Conservation (phyloP, 2,329 filamentous ascomycete species). For the Madurella mycetomatis region DNA sequence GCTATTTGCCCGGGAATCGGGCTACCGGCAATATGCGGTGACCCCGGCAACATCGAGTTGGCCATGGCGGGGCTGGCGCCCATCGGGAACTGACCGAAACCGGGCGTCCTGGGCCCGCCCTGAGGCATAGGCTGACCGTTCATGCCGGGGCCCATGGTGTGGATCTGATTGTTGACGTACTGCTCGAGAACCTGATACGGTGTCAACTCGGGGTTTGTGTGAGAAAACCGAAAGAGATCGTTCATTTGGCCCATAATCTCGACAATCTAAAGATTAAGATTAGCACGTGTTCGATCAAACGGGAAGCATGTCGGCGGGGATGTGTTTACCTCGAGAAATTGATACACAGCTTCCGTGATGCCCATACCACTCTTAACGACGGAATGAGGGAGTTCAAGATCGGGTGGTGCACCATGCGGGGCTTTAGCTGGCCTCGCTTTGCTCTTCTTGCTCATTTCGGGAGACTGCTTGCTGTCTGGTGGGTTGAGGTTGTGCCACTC, state of each 20-base stretch:
- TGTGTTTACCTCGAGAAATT: slow-evolving; percentile 57
- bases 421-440: slow-evolving; percentile 57
- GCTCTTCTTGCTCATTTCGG: slow-evolving; percentile 64
- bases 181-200: slow-evolving; percentile 58
- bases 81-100: slow-evolving; percentile 54
- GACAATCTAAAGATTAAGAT: slow-evolving; percentile 44
- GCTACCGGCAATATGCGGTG: slow-evolving; percentile 54
- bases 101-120: slow-evolving; percentile 48
- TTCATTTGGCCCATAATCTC: slow-evolving; percentile 66
- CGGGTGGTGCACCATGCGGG: slow-evolving; percentile 54
- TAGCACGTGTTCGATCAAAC: slow-evolving; percentile 24
- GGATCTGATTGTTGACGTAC: slow-evolving; percentile 50
- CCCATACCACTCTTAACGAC: slow-evolving; percentile 53
- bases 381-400: slow-evolving; percentile 57
- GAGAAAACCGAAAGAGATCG: slow-evolving; percentile 56
- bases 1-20: slow-evolving; percentile 60
- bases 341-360: slow-evolving; percentile 57
- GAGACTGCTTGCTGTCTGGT: slow-evolving; percentile 54
- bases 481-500: slow-evolving; percentile 59
- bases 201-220: slow-evolving; percentile 49
- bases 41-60: slow-evolving; percentile 59
- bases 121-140: slow-evolving; percentile 49
- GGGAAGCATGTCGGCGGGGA: neutral
- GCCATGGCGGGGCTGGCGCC: slow-evolving; percentile 55
- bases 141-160: slow-evolving; percentile 34